A percentile compares a stretch with the other conserved stretches of the same genome.
Evolutionary conservation across 2,329 filamentous ascomycete species (phyloP).

Genomic region (Aspergillus spinulosporus): DNA sequence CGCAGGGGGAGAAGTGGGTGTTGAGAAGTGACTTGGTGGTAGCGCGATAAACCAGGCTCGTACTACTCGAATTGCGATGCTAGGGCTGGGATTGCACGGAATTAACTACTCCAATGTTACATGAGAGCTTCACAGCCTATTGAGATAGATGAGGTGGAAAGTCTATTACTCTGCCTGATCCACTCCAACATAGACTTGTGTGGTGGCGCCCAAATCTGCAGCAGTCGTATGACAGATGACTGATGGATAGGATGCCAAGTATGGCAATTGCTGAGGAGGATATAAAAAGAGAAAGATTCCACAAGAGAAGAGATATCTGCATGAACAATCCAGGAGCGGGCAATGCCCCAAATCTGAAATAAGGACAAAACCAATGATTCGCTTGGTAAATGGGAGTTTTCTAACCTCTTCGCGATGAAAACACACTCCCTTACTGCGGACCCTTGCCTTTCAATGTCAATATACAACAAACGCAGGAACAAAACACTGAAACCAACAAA

Average conservation of each 20-base stretch:
- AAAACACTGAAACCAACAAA: slow-evolving; percentile 14
- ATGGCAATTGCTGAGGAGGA: background rate
- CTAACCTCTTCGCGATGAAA: slow-evolving; percentile 17
- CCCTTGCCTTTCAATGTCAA: background rate
- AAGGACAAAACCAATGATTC: slow-evolving; percentile 15
- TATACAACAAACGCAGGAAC: slow-evolving; percentile 14
- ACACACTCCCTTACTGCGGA: slow-evolving; percentile 16
- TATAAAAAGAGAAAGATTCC: background rate
- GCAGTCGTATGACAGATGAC: background rate
- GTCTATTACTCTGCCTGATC: background rate
- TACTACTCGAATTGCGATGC: background rate
- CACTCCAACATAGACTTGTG: background rate
- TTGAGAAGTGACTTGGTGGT: slow-evolving; percentile 73
- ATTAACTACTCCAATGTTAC: background rate
- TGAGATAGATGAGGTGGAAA: no score
- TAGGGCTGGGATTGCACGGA: no score
- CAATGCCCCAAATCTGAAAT: slow-evolving; percentile 11
- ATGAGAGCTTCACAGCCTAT: background rate
- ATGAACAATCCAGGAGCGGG: slow-evolving; percentile 7
- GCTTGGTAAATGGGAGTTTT: slow-evolving; percentile 14
- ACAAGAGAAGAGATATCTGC: slow-evolving; percentile 11
- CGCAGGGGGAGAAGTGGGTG: slow-evolving; percentile 84
- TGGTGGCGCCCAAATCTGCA: background rate
- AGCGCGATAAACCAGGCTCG: slow-evolving; percentile 27
- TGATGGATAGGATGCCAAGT: background rate